Evolutionary conservation across 768 basidiomycete species (phyloP), one percentile per base, ranked within the genome.

Genomic region (Mycena filopes): DNA sequence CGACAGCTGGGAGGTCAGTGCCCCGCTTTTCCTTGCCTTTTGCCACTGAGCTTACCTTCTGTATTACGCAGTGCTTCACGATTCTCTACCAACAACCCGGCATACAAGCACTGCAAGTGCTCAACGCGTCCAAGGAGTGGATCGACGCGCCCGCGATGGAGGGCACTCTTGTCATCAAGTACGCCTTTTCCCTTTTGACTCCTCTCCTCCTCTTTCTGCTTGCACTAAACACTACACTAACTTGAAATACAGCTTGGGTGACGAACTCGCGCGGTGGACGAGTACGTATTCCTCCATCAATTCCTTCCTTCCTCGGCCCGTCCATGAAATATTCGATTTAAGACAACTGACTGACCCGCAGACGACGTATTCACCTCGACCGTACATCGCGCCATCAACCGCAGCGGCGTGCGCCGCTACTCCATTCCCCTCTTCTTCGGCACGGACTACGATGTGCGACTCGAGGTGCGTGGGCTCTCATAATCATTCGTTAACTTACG

Each of bases 401-500:
- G 87, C 45, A 88, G 87, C 25, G 91, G 92, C 5, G 78, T 82
- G 29, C 79, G 82, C 21, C 85, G 96, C 26, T 96, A 93, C 75
- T 94, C 93, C 0, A 92, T 96, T 23, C 95, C 96, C 0, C 80
- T 96, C 28, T 97, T 98, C 80, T 95, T 96, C 67, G 95, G 96
- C 3, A 91, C 89, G 15, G 93, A 96, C 73, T 95, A 95, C 72
- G 86, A 96, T 66, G 92, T 95, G 6, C 81, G 79, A 57, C 82
- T 97, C 2, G 89, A 93, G 84, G 93, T 93, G 60, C 51, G 42
- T 15, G 50, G 15, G 18, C 20, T 54, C 15, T 11, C 38, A 9
- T 6, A 50, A 31, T 9, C 18, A 25, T 16, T 18, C 26, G 54
- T 55, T 12, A 36, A 16, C 45, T 26, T 29, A 36, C 49, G 4